These are phyloP conservation scores for Dipteronia dyeriana DNA, from an alignment of 345 rosid genomes.

Conservation along the genomic window DNA sequence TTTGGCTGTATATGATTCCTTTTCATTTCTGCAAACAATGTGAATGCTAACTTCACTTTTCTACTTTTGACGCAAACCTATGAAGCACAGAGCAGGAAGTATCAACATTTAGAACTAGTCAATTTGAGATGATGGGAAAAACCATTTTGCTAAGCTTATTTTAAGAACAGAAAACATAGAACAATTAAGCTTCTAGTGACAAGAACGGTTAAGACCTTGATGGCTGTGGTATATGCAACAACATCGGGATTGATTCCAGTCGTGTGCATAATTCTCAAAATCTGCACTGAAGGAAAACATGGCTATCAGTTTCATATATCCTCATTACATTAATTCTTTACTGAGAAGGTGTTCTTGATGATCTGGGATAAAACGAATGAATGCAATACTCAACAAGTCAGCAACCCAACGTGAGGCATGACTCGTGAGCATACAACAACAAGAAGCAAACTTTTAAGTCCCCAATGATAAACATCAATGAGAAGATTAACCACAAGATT, in stretches of 20 bases:
- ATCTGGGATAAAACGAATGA: neutral
- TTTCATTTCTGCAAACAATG: slow-evolving; percentile 84
- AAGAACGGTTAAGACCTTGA: slow-evolving; percentile 57
- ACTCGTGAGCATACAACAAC: neutral
- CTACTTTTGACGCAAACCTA: slow-evolving; percentile 73
- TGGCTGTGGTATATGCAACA: slow-evolving; percentile 85
- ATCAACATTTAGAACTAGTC: slow-evolving; percentile 20
- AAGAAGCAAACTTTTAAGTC: neutral
- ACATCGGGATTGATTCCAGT: slow-evolving; percentile 84
- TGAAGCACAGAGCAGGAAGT: slow-evolving; percentile 20
- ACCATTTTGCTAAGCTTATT: slow-evolving; percentile 8
- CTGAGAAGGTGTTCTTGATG: neutral
- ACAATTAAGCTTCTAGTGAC: slow-evolving; percentile 21
- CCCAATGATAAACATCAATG: neutral
- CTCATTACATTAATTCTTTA: neutral
- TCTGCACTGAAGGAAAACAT: slow-evolving; percentile 56
- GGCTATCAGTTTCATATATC: slow-evolving; percentile 30
- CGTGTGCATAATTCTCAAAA: slow-evolving; percentile 68
- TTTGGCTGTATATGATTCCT: slow-evolving; percentile 71
- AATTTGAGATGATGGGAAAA: slow-evolving; percentile 7
- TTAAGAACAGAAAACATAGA: slow-evolving; percentile 7
- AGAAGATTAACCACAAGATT: neutral
- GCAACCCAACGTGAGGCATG: neutral
- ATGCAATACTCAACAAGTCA: neutral
- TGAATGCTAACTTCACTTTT: slow-evolving; percentile 69